Conservation (phyloP, 768 basidiomycete species). For the Pleurotus eryngii region DNA sequence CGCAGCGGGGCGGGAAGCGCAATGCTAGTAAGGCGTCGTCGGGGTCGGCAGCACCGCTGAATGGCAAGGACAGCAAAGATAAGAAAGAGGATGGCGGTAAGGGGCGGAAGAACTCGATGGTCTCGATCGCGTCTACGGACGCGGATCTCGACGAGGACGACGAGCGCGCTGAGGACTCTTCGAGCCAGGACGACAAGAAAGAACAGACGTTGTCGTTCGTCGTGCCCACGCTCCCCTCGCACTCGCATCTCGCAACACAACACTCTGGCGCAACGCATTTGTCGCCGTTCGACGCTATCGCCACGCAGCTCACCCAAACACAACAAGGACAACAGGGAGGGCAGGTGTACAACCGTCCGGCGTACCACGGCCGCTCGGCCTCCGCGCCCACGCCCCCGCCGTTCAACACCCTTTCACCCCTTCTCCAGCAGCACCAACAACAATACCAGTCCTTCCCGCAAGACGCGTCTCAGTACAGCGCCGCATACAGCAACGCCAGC, state of each 20-base stretch:
- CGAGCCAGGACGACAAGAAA: slow-evolving; percentile 33
- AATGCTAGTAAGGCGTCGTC: too few species aligned
- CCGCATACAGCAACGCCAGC: too few species aligned
- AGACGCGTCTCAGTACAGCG: too few species aligned
- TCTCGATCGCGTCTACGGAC: too few species aligned
- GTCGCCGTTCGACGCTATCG: slow-evolving; percentile 7
- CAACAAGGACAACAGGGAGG: neutral
- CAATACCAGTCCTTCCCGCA: slow-evolving; percentile 16
- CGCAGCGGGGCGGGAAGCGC: slow-evolving; percentile 43
- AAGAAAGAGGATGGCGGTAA: too few species aligned
- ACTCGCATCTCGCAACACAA: too few species aligned
- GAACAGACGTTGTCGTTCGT: slow-evolving; percentile 36
- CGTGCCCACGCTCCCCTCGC: slow-evolving; percentile 26
- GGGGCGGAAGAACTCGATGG: slow-evolving; percentile 10
- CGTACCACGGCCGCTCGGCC: slow-evolving; percentile 35
- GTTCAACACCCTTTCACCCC: neutral
- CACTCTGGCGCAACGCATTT: too few species aligned
- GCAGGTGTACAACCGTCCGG: slow-evolving; percentile 3
- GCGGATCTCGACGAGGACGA: too few species aligned
- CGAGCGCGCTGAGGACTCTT: too few species aligned
- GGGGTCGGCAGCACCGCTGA: too few species aligned
- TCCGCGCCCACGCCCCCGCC: slow-evolving; percentile 63
- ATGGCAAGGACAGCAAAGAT: too few species aligned
- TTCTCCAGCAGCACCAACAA: neutral
- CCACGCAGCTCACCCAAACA: neutral